A percentile compares a stretch with the other conserved stretches of the same genome.
Evolutionary conservation across 169 alveolate genomes (phyloP).

Genomic region (Plasmodium cynomolgi): DNA sequence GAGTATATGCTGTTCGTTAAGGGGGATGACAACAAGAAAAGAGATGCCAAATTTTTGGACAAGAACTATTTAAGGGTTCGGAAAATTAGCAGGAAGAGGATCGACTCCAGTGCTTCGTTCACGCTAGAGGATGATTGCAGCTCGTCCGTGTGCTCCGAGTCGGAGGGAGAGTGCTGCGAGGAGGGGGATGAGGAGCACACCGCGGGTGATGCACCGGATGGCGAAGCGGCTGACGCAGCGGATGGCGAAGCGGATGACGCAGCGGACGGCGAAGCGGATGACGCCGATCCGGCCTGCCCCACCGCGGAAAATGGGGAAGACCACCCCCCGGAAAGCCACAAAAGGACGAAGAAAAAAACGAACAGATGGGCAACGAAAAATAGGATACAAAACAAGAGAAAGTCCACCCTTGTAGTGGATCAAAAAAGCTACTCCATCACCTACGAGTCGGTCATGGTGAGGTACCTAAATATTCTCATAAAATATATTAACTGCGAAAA

Average conservation of each 20-base stretch:
- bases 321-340: not conserved
- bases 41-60: conserved; percentile 18
- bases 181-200: not conserved
- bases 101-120: conserved; percentile 40
- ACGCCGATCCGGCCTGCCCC: not conserved
- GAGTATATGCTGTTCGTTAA: conserved; percentile 27
- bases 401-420: conserved; percentile 14
- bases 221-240: not conserved
- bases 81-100: conserved; percentile 42
- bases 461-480: conserved; percentile 37
- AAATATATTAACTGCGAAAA: conserved; percentile 63
- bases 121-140: conserved; percentile 40
- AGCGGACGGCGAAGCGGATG: not conserved
- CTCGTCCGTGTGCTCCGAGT: conserved; percentile 53
- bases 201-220: not conserved
- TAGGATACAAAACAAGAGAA: conserved; percentile 17
- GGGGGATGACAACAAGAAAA: conserved; percentile 45
- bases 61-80: conserved; percentile 18
- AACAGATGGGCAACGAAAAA: not conserved
- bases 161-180: conserved; percentile 21
- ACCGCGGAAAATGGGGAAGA: not conserved
- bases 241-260: not conserved
- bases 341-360: not conserved
- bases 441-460: conserved; percentile 50
- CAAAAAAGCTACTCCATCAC: conserved; percentile 24